phyloP scores from a whole-genome alignment of 1,139 yeast genomes.

The Yamadazyma songkhlaensis region DNA sequence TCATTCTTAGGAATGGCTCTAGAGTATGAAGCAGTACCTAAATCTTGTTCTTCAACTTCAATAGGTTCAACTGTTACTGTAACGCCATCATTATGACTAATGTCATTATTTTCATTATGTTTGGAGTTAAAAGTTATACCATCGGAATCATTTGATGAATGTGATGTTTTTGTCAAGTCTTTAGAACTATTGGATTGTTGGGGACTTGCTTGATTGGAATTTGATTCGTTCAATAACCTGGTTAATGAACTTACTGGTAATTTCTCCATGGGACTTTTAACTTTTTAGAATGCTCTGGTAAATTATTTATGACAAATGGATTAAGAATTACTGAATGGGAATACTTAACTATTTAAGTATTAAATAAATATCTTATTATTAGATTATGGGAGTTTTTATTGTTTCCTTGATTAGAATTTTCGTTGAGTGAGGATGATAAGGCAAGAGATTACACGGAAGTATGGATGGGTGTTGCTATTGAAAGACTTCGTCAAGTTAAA shows the following conservation, averaged over 20 bases:
- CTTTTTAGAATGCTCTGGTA: background rate
- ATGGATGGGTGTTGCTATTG: no score
- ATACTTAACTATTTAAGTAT: no score
- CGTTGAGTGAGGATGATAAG: no score
- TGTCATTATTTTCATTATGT: conserved; percentile 3
- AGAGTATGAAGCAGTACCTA: conserved; percentile 4
- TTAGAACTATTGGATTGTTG: conserved; percentile 21
- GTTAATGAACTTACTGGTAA: conserved; percentile 35
- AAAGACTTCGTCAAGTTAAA: no score
- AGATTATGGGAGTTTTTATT: no score
- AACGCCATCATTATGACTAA: background rate
- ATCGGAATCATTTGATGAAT: conserved; percentile 15
- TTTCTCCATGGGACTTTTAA: background rate
- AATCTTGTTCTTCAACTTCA: conserved; percentile 6
- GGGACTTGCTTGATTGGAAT: conserved; percentile 26
- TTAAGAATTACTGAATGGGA: background rate
- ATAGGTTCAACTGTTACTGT: background rate
- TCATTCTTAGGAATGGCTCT: conserved; percentile 2
- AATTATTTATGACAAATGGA: background rate
- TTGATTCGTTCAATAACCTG: conserved; percentile 38
- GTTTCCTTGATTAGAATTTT: no score
- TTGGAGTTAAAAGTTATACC: conserved; percentile 18
- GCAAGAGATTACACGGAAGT: no score
- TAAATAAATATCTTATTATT: no score
- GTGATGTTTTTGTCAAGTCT: conserved; percentile 11